A percentile compares a stretch with the other conserved stretches of the same genome.
Evolutionary conservation across 2,329 filamentous ascomycete genomes (phyloP).

Genomic region (Mariannaea sp.): DNA sequence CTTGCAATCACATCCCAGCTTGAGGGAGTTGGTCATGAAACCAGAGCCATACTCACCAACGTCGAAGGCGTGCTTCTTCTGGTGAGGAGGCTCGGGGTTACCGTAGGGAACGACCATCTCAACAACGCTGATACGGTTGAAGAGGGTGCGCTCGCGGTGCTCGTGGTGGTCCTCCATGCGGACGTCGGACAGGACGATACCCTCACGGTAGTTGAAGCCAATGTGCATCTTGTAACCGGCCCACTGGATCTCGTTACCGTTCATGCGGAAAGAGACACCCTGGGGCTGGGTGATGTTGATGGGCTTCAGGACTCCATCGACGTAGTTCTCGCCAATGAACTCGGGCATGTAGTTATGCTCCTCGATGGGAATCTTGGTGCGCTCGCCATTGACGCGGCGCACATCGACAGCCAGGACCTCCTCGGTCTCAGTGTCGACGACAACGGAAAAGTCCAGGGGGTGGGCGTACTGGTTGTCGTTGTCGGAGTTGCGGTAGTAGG

Average conservation of each 20-base stretch:
- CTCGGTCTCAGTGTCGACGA: constrained; percentile 52
- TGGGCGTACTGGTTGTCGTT: constrained; percentile 70
- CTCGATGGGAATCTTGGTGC: constrained; percentile 49
- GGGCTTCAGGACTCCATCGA: constrained; percentile 43
- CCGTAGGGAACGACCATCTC: constrained; percentile 79
- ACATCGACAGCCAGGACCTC: constrained; percentile 53
- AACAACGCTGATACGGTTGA: constrained; percentile 69
- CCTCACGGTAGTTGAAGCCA: constrained; percentile 74
- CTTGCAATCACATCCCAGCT: constrained; percentile 84
- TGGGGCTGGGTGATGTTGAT: constrained; percentile 48
- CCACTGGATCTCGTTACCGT: constrained; percentile 57
- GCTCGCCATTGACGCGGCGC: constrained; percentile 51
- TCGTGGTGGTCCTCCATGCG: constrained; percentile 60
- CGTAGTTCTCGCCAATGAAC: constrained; percentile 43
- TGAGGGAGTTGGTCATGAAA: constrained; percentile 83
- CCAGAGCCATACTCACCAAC: constrained; percentile 81
- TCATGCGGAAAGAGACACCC: constrained; percentile 52
- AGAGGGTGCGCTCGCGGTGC: constrained; percentile 56
- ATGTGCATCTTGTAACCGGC: constrained; percentile 73
- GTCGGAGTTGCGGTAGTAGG: constrained; percentile 76
- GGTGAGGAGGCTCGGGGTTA: constrained; percentile 79
- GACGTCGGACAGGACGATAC: constrained; percentile 71
- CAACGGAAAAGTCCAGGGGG: constrained; percentile 56
- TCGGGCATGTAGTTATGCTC: constrained; percentile 47
- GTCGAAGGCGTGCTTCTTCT: constrained; percentile 81